Evolutionary conservation across 1,284 basidiomycete species (phyloP), one percentile per base, ranked within the genome.

Genomic region (Hymenochaete sp.): DNA sequence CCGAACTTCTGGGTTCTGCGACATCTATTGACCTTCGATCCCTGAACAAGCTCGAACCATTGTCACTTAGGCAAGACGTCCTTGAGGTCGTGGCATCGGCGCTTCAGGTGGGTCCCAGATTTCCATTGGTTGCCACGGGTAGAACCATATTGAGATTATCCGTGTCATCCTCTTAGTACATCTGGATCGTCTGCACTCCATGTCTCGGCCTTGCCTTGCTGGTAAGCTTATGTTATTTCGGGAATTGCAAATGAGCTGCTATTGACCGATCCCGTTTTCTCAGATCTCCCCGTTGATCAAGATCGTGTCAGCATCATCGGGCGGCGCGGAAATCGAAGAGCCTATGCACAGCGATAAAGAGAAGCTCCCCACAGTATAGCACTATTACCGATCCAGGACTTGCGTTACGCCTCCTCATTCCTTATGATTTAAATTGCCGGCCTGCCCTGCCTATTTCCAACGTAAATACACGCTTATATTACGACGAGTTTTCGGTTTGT

Each of bases 131-230:
- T n/a, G n/a, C n/a, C n/a, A n/a, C n/a, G n/a, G 39, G 44, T 47
- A 44, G 44, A 44, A 31, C 25, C 39, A 36, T 44, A 41, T 28
- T 29, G 25, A 41, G 25, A 27, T 16, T 10, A 8, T 25, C 44
- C 24, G 11, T 45, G 53, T 43, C 52, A 49, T 48, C 45, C 50
- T 50, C 57, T 39, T 49, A 81, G 79, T 69, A 65, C 42, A 67
- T 82, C 46, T 82, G 79, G 79, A 70, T 72, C 13, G 66, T 75
- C 21, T 82, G 77, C 55, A 59, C 72, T 31, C 79, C 79, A 21
- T 71, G 75, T 54, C 57, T 79, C 38, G 73, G 71, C 24, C 49
- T 73, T 45, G 73, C 75, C 27, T 66, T 71, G 53, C 53, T 78
- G 55, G 74, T 77, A 54, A 56, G 63, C 56, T 48, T 39, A 22